Evolutionary conservation across 495 filamentous ascomycete species (phyloP).

Genomic region (Talaromyces ruber): DNA sequence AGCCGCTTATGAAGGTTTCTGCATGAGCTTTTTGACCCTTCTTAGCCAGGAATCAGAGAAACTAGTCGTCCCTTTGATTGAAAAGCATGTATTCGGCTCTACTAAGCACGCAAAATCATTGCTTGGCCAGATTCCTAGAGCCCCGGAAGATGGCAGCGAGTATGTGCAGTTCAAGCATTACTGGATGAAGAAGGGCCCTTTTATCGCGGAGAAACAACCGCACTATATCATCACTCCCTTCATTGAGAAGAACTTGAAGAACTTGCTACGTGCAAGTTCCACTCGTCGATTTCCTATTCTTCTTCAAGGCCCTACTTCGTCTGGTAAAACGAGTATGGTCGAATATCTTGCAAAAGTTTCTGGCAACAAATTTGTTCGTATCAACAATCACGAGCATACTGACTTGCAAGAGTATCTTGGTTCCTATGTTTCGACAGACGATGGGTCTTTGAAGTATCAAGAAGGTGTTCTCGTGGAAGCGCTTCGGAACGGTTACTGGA

Average conservation of each 20-base stretch:
- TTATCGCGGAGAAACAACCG: constrained; percentile 57
- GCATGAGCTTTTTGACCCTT: constrained; percentile 93
- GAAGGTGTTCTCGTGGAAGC: constrained; percentile 93
- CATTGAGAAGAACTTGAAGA: constrained; percentile 86
- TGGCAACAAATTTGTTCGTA: constrained; percentile 92
- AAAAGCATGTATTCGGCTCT: constrained; percentile 66
- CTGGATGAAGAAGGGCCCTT: constrained; percentile 74
- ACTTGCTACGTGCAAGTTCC: constrained; percentile 84
- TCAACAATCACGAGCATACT: constrained; percentile 99
- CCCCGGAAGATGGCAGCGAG: constrained; percentile 61
- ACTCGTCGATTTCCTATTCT: constrained; percentile 88
- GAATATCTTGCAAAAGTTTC: constrained; percentile 93
- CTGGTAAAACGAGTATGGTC: constrained; percentile 98
- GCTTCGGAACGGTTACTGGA: constrained; percentile 89
- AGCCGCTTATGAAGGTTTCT: constrained; percentile 89
- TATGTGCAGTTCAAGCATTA: constrained; percentile 92
- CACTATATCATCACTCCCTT: constrained; percentile 97
- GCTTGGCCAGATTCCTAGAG: constrained; percentile 63
- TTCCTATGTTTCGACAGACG: constrained; percentile 77
- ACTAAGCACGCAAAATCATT: constrained; percentile 57
- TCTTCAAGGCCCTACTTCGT: constrained; percentile 94
- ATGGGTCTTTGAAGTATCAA: constrained; percentile 80
- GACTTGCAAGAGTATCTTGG: constrained; percentile 97
- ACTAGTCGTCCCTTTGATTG: constrained; percentile 69
- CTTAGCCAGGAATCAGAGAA: constrained; percentile 70